Evolutionary conservation across 225 moss, liverwort and hornwort genomes (phyloP).

Genomic region (Physcomitrium patens): DNA sequence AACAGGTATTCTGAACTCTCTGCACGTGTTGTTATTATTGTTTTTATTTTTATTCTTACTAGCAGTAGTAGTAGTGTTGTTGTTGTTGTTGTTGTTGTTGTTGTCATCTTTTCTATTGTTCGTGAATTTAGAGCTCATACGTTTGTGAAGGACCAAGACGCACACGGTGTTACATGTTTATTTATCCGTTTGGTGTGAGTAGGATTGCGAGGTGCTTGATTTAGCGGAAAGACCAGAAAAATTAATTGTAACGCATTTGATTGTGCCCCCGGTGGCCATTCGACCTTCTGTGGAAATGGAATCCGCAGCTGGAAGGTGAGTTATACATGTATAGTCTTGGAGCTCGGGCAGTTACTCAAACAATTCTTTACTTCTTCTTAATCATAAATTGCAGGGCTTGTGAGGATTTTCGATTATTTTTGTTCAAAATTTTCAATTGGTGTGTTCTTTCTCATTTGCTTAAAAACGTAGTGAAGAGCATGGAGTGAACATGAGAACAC

Average conservation of each 20-base stretch:
- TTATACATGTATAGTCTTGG: not conserved
- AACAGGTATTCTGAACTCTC: conserved; percentile 63
- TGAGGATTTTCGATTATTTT: conserved; percentile 12
- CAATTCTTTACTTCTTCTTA: conserved; percentile 10
- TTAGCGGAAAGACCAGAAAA: conserved; percentile 93
- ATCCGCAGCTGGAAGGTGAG: conserved; percentile 96
- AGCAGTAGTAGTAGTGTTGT: not conserved
- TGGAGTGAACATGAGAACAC: conserved; percentile 6
- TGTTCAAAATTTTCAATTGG: not conserved
- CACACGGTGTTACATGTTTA: conserved; percentile 11
- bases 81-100: conserved; percentile 5
- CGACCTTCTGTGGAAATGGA: conserved; percentile 99
- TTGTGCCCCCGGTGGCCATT: conserved; percentile 94
- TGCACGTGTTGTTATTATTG: conserved; percentile 8
- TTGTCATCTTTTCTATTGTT: not conserved
- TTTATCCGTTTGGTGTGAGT: conserved; percentile 28
- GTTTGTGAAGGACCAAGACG: conserved; percentile 7
- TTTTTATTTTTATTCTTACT: too few species aligned
- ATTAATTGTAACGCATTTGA: conserved; percentile 89
- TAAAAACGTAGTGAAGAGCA: not conserved
- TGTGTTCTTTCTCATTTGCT: conserved; percentile 4
- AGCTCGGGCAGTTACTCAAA: not conserved
- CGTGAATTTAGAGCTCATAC: not conserved
- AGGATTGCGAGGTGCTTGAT: conserved; percentile 98
- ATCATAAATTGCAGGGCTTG: conserved; percentile 8